Base-by-base conservation (phyloP, 1,284 basidiomycete species). In the Rhodotorula sp. region DNA sequence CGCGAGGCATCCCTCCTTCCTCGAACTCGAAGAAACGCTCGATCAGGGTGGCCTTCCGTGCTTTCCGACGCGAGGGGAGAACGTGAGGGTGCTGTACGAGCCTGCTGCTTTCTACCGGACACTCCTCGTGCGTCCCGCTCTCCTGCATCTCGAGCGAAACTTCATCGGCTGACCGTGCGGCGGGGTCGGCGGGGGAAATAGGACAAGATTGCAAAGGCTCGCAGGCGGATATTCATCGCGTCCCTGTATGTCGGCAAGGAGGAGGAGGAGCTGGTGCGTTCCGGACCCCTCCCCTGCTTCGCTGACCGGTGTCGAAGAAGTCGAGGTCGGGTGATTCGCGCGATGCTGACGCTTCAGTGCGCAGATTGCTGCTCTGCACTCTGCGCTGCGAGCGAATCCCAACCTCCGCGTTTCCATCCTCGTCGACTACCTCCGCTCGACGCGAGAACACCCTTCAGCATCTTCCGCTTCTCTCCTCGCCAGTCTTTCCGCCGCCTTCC, bases 381-480 rank as follows among this genome's bases (percentile, higher is more conserved):
- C 83, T 1, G 85, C 89, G 4, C 83, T 97, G 6, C 79, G 80
- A 50, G 77, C 80, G 4, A 90, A 88, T 68, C 85, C 86, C 0
- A 74, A 83, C 4, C 83, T 99, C 2, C 85, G 87, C 34, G 82
- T 95, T 22, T 83, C 89, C 58, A 82, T 99, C 63, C 85, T 91
- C 50, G 85, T 95, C 68, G 96, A 99, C 81, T 86, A 91, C 68
- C 90, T 97, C 77, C 88, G 95, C 52, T 91, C 92, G 1, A 99
- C 95, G 13, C 87, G 95, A 9, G 91, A 91, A 40, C 81, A 85
- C 5, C 84, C 85, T 1, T 71, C 69, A 40, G 78, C 80, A 0
- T 85, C 91, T 0, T 91, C 93, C 0, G 88, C 88, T 2, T 86
- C 86, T 63, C 81, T 91, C 26, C 83, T 96, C 8, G 81, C 88